A percentile compares a stretch with the other conserved stretches of the same genome.
phyloP scores from a whole-genome alignment of 352 stramenopile genomes.

The Globisporangium iwayamae region DNA sequence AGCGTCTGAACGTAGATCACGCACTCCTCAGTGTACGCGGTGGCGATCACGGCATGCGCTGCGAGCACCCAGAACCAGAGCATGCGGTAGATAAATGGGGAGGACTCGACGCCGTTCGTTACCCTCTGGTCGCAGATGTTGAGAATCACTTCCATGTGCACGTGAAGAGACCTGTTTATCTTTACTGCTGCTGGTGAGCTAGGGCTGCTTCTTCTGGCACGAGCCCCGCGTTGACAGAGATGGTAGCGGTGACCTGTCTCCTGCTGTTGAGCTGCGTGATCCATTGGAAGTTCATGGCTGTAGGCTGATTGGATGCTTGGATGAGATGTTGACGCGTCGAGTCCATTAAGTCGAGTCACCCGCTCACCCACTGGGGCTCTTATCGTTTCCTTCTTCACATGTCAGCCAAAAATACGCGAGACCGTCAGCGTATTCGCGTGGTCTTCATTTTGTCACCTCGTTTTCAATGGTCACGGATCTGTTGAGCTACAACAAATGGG shows the following conservation, averaged over 20 bases:
- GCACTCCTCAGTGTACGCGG: not conserved
- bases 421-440: not conserved
- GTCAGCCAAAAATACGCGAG: not conserved
- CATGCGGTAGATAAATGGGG: not conserved
- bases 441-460: not conserved
- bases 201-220: not conserved
- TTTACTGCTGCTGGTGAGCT: not conserved
- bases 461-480: not conserved
- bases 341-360: not conserved
- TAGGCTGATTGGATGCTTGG: not conserved
- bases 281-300: not conserved
- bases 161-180: not conserved
- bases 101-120: not conserved
- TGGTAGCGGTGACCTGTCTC: not conserved
- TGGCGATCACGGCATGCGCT: not conserved
- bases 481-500: no score
- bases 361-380: not conserved
- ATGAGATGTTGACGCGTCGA: not conserved
- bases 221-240: not conserved
- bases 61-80: slow-evolving; percentile 1
- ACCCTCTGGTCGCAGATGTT: slow-evolving; percentile 7
- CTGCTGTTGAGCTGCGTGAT: not conserved
- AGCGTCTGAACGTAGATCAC: slow-evolving; percentile 7
- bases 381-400: not conserved
- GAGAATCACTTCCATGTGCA: not conserved